Base-by-base conservation (phyloP, 257 asterid species). In the Fraxinus anomala region DNA sequence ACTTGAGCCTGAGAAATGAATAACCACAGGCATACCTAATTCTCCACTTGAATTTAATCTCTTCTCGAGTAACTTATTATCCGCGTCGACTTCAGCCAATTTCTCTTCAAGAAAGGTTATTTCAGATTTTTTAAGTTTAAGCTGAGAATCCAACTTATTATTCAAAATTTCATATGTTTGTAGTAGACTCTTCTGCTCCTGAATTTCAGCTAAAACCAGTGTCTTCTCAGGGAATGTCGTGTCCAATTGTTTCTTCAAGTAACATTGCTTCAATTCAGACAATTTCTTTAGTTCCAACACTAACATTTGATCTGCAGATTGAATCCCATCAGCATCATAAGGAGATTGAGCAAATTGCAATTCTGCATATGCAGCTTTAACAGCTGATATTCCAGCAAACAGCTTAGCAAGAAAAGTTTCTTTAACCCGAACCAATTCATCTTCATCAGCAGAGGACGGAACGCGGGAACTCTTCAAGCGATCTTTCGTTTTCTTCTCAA, bases 61-160 rank as follows among this genome's bases (percentile, higher is more conserved):
- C 80, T 82, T 93, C 82, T 91, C 91, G 11, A 95, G 81, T 54
- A 84, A 74, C 82, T 82, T 85, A 78, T 86, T 90, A 31, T 93
- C 97, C 63, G 69, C 59, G 28, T 73, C 72, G 54, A 85, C 87
- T 10, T 92, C 99, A 1, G 79, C 92, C 70, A 92, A 67, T 74
- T 89, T 93, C 91, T 96, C 98, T 75, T 74, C 82, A 10, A 96
- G 85, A 82, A 96, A 96, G 3, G 83, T 82, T 7, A 93, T 84
- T 76, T 96, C 99, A 0, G 98, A 96, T 40, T 89, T 96, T 68
- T 91, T 96, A 61, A 93, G 94, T 72, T 89, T 91, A n/a, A 87
- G 73, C 77, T 91, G 91, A 21, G 93, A 93, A 84, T 89, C 97
- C 82, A 93, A 39, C 69, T 91, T 96, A 88, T 86, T 89, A 2